phyloP scores from a whole-genome alignment of 345 rosid species.

The Aethionema arabicum region DNA sequence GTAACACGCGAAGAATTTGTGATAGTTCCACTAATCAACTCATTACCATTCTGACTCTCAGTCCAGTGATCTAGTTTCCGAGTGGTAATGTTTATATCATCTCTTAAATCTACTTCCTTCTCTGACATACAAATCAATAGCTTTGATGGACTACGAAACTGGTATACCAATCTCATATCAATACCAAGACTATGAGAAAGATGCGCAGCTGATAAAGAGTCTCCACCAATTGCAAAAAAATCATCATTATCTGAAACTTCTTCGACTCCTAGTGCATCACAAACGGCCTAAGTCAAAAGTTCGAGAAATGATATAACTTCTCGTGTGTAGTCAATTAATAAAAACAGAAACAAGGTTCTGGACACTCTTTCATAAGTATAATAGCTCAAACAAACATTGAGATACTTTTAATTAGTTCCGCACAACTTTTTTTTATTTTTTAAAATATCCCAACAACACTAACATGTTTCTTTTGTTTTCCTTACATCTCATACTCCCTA shows the following conservation, averaged over 20 bases:
- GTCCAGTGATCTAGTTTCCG: constrained; percentile 38
- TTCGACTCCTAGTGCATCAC: constrained; percentile 65
- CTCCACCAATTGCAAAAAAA: constrained; percentile 88
- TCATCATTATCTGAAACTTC: constrained; percentile 68
- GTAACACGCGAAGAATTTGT: constrained; percentile 28
- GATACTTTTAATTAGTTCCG: constrained; percentile 7
- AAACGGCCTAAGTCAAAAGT: constrained; percentile 60
- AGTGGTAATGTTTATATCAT: constrained; percentile 30
- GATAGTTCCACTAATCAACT: constrained; percentile 33
- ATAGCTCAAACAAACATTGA: not conserved
- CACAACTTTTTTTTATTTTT: constrained; percentile 1
- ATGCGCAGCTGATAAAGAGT: constrained; percentile 87
- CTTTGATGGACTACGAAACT: constrained; percentile 66
- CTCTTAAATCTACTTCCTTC: constrained; percentile 34
- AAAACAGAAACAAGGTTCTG: not conserved
- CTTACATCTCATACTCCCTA: constrained; percentile 23
- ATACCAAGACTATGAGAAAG: constrained; percentile 77
- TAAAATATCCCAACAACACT: constrained; percentile 12
- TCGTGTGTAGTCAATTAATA: constrained; percentile 4
- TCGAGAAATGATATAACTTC: constrained; percentile 20
- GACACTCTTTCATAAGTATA: not conserved
- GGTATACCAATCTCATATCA: constrained; percentile 73
- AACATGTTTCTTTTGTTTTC: constrained; percentile 5
- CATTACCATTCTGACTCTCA: constrained; percentile 30
- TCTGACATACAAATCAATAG: constrained; percentile 55